Conservation (phyloP, 2,329 filamentous ascomycete genomes). For the Trichophyton rubrum region DNA sequence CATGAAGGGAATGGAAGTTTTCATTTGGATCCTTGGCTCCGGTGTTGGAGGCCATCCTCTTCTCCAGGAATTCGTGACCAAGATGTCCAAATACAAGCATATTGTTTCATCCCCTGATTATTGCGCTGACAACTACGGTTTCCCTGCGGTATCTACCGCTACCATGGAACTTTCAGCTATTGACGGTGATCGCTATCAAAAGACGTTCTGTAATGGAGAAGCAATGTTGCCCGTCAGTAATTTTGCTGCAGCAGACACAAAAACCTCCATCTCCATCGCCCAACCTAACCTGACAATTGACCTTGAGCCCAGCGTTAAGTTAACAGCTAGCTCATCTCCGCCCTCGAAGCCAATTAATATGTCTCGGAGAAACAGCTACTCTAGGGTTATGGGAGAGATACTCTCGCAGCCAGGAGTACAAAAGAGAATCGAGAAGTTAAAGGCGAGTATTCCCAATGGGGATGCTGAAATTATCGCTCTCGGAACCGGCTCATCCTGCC, state of each 20-base stretch:
- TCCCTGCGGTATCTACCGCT: conserved; percentile 54
- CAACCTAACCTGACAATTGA: conserved; percentile 32
- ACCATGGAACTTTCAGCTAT: conserved; percentile 58
- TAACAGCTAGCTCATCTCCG: conserved; percentile 18
- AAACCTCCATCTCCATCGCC: conserved; percentile 21
- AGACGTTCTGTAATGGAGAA: conserved; percentile 35
- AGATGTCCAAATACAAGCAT: conserved; percentile 53
- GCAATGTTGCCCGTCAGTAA: background rate
- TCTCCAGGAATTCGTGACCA: conserved; percentile 57
- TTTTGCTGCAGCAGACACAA: conserved; percentile 10
- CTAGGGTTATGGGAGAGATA: conserved; percentile 11
- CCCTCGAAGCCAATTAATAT: conserved; percentile 7
- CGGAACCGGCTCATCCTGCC: conserved; percentile 79
- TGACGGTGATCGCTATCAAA: conserved; percentile 59
- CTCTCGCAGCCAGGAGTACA: conserved; percentile 21
- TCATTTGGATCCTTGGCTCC: conserved; percentile 72
- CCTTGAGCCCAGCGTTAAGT: conserved; percentile 35
- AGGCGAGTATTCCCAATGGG: conserved; percentile 55
- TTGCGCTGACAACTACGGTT: conserved; percentile 61
- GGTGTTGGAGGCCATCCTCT: conserved; percentile 50
- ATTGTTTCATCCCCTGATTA: conserved; percentile 62
- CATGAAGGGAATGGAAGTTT: conserved; percentile 52
- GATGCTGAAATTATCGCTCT: conserved; percentile 76
- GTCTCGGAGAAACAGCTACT: background rate
- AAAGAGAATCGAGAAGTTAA: conserved; percentile 32